Evolutionary conservation across 768 basidiomycete genomes (phyloP), one percentile per base, ranked within the genome.

Genomic region (Tylopilus rubrobrunneus): DNA sequence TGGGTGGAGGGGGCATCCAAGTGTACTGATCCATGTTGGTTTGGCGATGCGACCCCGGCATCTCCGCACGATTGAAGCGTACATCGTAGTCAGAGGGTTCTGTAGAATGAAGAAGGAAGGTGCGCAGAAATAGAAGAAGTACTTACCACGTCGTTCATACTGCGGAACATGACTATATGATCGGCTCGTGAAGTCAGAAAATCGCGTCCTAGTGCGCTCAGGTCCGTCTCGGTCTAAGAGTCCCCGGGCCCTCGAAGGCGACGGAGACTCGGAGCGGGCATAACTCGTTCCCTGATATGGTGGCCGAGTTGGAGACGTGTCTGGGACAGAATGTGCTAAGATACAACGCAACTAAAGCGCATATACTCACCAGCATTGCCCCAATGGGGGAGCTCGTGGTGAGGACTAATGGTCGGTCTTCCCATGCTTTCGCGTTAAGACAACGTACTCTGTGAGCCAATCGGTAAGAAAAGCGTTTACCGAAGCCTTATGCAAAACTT

Each of bases 341-440:
- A 27, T 31, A 42, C 14, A 29, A 27, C 4, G 28, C 4, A 45
- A 9, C 11, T 12, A 19, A 45, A 19, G 41, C 49, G 62, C 69
- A 69, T 70, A 75, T 31, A 65, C 56, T 41, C 61, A 71, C 60
- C 58, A 48, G 27, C 50, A 31, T 45, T 44, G 44, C 47, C 56
- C 52, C 47, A 49, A 45, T 60, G 53, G 11, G 50, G 28, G 34
- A 27, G 33, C 29, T 58, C 44, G 42, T 25, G 46, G 34, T 80
- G 50, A 98, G 78, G 7, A 96, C 87, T 14, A 85, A 74, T 5
- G 92, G 84, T 19, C 89, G 75, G 62, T 93, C 87, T 62, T 98
- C 95, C 96, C 96, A 98, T 41, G 92, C 86, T 61, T 87, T 92
- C 5, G 90, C 91, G 49, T 76, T 79, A 36, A 98, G 64, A 59